phyloP scores from a whole-genome alignment of 305 asterid genomes.

The Solanum aculeatissimum region DNA sequence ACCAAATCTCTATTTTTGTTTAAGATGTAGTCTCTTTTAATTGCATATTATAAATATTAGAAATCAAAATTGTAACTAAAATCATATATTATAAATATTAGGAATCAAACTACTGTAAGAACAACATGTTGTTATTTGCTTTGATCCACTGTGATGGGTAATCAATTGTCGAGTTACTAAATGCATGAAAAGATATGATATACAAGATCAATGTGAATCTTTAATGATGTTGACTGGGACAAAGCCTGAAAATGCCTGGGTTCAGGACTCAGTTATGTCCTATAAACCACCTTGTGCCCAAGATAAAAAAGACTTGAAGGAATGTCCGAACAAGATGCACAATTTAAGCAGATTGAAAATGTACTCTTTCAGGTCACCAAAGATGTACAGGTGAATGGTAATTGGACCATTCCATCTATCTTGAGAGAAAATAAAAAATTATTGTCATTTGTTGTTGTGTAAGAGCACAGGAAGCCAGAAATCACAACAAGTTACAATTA shows the following conservation, averaged over 20 bases:
- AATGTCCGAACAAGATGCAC: conserved; percentile 42
- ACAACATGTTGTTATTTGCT: conserved; percentile 43
- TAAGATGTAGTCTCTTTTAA: too few relatives aligned
- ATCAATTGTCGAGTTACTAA: conserved; percentile 84
- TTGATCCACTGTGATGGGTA: conserved; percentile 95
- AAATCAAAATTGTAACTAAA: too few relatives aligned
- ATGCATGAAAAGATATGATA: conserved; percentile 90
- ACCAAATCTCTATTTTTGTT: too few relatives aligned
- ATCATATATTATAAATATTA: too few relatives aligned
- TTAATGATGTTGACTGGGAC: conserved; percentile 52
- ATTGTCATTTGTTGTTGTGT: conserved; percentile 52
- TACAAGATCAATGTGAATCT: conserved; percentile 72
- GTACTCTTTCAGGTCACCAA: conserved; percentile 45
- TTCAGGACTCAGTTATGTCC: conserved; percentile 19
- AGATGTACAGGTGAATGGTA: conserved; percentile 34
- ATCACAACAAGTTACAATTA: too few relatives aligned
- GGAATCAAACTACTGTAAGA: too few relatives aligned
- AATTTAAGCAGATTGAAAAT: conserved; percentile 31
- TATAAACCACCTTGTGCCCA: conserved; percentile 15
- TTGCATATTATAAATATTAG: too few relatives aligned
- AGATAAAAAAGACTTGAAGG: conserved; percentile 17
- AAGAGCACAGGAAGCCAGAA: background rate
- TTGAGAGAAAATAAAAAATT: conserved; percentile 60
- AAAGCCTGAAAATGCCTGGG: conserved; percentile 47
- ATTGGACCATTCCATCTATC: conserved; percentile 42